Conservation (phyloP, 805 yeast species). For the Yarrowia porcina region DNA sequence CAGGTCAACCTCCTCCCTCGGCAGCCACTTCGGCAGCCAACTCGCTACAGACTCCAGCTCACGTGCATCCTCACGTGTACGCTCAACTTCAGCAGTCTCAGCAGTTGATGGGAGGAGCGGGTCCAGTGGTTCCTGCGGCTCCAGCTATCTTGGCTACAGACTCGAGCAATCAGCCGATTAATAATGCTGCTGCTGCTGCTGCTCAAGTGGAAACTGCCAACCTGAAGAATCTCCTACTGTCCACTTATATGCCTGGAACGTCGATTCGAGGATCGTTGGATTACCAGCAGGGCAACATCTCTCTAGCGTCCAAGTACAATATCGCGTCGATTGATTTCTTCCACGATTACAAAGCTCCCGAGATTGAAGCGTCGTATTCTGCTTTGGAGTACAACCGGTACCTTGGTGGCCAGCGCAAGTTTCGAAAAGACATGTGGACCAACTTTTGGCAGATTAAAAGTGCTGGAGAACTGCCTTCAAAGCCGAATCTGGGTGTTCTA, state of each 20-base stretch:
- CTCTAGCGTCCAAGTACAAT: conserved; percentile 26
- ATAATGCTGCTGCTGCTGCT: conserved; percentile 4
- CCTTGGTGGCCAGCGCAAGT: conserved; percentile 34
- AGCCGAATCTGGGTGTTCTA: conserved; percentile 17
- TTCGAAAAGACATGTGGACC: conserved; percentile 37
- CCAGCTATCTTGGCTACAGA: conserved; percentile 5
- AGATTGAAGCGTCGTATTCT: conserved; percentile 32
- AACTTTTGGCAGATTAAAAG: conserved; percentile 36
- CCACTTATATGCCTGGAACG: conserved; percentile 33
- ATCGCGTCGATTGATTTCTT: conserved; percentile 27
- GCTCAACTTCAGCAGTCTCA: conserved; percentile 22
- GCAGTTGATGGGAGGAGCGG: conserved; percentile 12
- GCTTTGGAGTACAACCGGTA: conserved; percentile 34
- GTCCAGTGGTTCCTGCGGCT: not conserved
- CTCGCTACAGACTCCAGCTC: conserved; percentile 21
- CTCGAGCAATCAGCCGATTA: conserved; percentile 4
- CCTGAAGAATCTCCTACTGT: conserved; percentile 6
- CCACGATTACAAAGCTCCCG: conserved; percentile 25
- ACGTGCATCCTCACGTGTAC: conserved; percentile 21
- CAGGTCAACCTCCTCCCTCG: conserved; percentile 5
- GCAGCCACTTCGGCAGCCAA: not conserved
- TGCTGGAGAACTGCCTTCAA: conserved; percentile 23
- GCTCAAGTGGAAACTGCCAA: conserved; percentile 5
- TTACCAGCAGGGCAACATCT: conserved; percentile 30
- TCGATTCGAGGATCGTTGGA: conserved; percentile 33